Percentiles rank a stretch among this genome's conserved stretches.
phyloP scores from a whole-genome alignment of 1,139 yeast species.

The Taphrina flavorubra region DNA sequence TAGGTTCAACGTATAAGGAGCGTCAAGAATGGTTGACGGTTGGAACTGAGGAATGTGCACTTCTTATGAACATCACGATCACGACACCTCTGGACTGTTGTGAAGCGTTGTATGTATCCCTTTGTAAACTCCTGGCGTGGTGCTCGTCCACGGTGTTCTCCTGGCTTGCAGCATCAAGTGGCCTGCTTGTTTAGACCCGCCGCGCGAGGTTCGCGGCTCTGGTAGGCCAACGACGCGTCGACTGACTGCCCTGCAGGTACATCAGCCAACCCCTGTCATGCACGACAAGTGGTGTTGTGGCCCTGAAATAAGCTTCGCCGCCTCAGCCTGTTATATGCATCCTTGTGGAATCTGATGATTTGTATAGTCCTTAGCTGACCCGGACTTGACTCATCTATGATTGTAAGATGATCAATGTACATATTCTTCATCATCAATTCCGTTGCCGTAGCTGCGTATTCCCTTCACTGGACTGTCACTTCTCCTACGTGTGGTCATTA shows the following conservation, averaged over 20 bases:
- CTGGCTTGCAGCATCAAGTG: constrained; percentile 12
- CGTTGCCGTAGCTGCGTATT: no score
- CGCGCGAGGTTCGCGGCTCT: not conserved
- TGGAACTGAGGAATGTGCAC: constrained; percentile 10
- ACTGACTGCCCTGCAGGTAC: constrained; percentile 6
- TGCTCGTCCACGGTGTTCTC: constrained; percentile 3
- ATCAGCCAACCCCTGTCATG: constrained; percentile 15
- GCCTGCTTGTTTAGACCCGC: not conserved
- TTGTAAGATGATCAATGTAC: no score
- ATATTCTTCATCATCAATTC: no score
- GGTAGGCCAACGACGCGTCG: constrained; percentile 7
- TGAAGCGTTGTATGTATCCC: constrained; percentile 4
- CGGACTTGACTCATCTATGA: no score
- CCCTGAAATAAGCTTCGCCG: constrained; percentile 5
- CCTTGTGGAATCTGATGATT: no score
- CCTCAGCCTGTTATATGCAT: no score
- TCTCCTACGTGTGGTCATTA: not conserved
- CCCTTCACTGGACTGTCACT: not conserved
- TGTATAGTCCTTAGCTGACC: no score
- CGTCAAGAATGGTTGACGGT: not conserved
- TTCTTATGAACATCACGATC: constrained; percentile 13
- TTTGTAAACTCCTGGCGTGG: constrained; percentile 18
- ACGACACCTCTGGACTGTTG: not conserved
- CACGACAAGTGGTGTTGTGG: constrained; percentile 12
- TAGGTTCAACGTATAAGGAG: constrained; percentile 7